Evolutionary conservation across 2,329 filamentous ascomycete species (phyloP).

Genomic region (Helicocarpus griseus): DNA sequence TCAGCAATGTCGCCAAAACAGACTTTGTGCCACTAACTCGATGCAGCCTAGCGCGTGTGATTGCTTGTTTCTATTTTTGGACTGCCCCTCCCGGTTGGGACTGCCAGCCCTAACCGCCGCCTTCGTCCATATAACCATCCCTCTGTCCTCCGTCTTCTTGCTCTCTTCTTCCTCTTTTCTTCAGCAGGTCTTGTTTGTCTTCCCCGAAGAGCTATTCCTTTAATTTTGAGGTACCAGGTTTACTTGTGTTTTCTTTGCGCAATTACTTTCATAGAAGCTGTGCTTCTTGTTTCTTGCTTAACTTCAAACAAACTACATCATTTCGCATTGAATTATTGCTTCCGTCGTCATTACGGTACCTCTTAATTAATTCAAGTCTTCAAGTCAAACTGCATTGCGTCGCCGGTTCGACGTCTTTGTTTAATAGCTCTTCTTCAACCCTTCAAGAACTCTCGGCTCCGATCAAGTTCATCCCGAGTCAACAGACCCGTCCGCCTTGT

Average conservation of each 20-base stretch:
- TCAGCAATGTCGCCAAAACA: not conserved
- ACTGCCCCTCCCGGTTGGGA: conserved; percentile 5
- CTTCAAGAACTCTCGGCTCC: not conserved
- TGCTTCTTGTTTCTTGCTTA: conserved; percentile 5
- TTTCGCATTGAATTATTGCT: not conserved
- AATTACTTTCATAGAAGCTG: conserved; percentile 8
- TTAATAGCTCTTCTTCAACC: conserved; percentile 12
- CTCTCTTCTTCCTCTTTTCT: conserved; percentile 36
- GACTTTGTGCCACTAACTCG: not conserved
- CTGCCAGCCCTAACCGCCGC: conserved; percentile 15
- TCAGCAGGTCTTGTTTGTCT: conserved; percentile 48
- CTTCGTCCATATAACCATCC: conserved; percentile 5
- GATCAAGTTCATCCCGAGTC: too few relatives aligned
- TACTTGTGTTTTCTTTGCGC: conserved; percentile 15
- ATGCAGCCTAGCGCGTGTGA: not conserved
- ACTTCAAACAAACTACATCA: not conserved
- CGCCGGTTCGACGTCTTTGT: conserved; percentile 13
- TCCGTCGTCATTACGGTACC: not conserved
- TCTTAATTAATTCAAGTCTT: conserved; percentile 10
- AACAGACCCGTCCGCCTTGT: not conserved
- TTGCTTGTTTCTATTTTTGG: conserved; percentile 3
- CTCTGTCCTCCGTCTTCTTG: conserved; percentile 2
- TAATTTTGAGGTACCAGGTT: conserved; percentile 15
- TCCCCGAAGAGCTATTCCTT: conserved; percentile 20
- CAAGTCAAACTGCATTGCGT: conserved; percentile 7